Evolutionary conservation across 345 rosid genomes (phyloP), one percentile per base, ranked within the genome.

Genomic region (Lepidium didymum): DNA sequence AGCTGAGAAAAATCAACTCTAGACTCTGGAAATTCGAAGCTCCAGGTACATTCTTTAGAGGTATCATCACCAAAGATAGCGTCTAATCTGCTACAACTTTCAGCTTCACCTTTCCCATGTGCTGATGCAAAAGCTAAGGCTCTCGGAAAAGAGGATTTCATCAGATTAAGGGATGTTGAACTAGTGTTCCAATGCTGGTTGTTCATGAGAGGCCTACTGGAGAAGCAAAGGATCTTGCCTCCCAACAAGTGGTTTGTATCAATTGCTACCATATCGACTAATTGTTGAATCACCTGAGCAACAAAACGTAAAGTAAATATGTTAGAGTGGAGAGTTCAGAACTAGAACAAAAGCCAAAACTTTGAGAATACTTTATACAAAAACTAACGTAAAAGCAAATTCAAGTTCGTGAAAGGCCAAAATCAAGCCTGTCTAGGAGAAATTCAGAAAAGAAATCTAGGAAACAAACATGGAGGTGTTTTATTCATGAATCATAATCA

Each of bases 241-340:
- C 67, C 69, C 15, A 25, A 44, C 58, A 31, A 60, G 34, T 37
- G 63, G 43, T 54, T 66, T 53, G 71, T 70, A 23, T 70, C 68
- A 34, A 51, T 33, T 6, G 73, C 72, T 16, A 65, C 21, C 75
- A 74, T 40, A 66, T 73, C 79, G 55, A 60, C 59, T 43, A 68
- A 37, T 8, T 75, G 65, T 10, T 75, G 62, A 33, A 53, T 62
- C 29, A 44, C 78, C 87, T 83, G 80, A 61, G 37, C 69, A 16
- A 45, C 38, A 35, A 55, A 27, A n/a, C 29, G 29, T 7, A 52
- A 52, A 27, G 29, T 10, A 3, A 21, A 0, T 9, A 15, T 43
- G 18, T 42, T 6, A 43, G 10, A 15, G 19, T 42, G 15, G 21
- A 19, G 13, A 46, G 21, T 46, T 12, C 5, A 12, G 16, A 45